Conservation (phyloP, 2,329 filamentous ascomycete genomes). For the Penicillium sp. region DNA sequence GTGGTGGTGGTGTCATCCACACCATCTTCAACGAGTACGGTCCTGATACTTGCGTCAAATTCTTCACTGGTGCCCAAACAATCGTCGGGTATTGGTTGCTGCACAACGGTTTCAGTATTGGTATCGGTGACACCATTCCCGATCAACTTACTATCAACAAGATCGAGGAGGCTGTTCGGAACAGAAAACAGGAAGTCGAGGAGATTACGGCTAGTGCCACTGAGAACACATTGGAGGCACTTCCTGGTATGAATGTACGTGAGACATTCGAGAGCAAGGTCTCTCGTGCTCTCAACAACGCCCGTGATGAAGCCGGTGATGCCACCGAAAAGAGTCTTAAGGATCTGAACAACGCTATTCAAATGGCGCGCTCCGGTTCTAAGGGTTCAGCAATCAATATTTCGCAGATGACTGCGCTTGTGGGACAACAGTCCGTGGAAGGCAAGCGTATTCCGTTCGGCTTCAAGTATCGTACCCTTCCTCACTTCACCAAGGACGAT, state of each 20-base stretch:
- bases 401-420: conserved; percentile 97
- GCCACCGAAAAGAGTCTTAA: conserved; percentile 89
- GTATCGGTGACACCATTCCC: conserved; percentile 96
- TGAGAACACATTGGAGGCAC: conserved; percentile 80
- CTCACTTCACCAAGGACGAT: conserved; percentile 98
- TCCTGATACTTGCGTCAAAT: conserved; percentile 78
- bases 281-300: conserved; percentile 87
- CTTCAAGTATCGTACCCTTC: conserved; percentile 95
- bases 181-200: conserved; percentile 77
- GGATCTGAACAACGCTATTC: conserved; percentile 92
- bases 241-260: conserved; percentile 97
- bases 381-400: conserved; percentile 99
- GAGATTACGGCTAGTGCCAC: conserved; percentile 74
- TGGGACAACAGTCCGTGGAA: conserved; percentile 97
- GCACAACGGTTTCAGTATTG: conserved; percentile 95
- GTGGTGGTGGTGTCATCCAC: conserved; percentile 87
- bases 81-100: conserved; percentile 97
- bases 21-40: conserved; percentile 96
- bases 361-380: conserved; percentile 94
- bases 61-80: conserved; percentile 92
- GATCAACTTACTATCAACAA: conserved; percentile 78
- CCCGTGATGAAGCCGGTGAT: conserved; percentile 94
- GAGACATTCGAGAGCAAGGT: conserved; percentile 98
- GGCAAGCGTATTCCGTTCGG: conserved; percentile 98
- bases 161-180: conserved; percentile 77